Evolutionary conservation across 371 early-diverging fungal genomes (phyloP).

Genomic region (Batkoa obscura): DNA sequence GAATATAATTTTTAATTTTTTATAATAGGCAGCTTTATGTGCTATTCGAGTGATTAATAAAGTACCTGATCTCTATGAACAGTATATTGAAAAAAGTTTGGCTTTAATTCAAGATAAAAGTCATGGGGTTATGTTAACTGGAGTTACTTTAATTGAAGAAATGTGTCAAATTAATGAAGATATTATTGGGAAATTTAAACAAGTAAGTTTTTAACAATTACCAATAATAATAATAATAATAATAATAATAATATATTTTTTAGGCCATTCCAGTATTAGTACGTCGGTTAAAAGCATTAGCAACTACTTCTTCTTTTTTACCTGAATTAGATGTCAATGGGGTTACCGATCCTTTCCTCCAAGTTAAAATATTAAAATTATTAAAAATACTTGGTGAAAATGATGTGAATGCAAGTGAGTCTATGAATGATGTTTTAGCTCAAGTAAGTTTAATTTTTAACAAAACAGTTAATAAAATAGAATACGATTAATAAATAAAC

Average conservation of each 20-base stretch:
- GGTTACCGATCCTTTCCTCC: slow-evolving; percentile 91
- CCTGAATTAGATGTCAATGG: slow-evolving; percentile 94
- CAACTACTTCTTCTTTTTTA: slow-evolving; percentile 61
- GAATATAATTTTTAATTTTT: neutral
- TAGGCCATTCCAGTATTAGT: slow-evolving; percentile 67
- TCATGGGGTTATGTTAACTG: slow-evolving; percentile 87
- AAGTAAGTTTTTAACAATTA: slow-evolving; percentile 27
- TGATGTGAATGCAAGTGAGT: slow-evolving; percentile 71
- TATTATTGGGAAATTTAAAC: slow-evolving; percentile 42
- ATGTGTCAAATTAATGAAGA: slow-evolving; percentile 58
- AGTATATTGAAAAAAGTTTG: slow-evolving; percentile 54
- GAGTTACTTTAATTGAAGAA: slow-evolving; percentile 76
- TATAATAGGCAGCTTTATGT: slow-evolving; percentile 68
- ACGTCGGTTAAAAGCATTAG: slow-evolving; percentile 69
- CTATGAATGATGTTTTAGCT: slow-evolving; percentile 91
- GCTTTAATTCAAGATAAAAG: slow-evolving; percentile 75
- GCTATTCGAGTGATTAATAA: slow-evolving; percentile 79
- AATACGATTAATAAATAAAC: neutral
- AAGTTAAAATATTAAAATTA: slow-evolving; percentile 81
- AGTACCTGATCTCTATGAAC: slow-evolving; percentile 80
- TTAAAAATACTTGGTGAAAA: slow-evolving; percentile 73
- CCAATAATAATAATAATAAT: neutral
- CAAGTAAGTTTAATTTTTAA: slow-evolving; percentile 28
- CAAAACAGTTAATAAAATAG: neutral
- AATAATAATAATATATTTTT: neutral